Evolutionary conservation across 2,329 filamentous ascomycete genomes (phyloP).

Genomic region (Phyllosticta capitalensis): DNA sequence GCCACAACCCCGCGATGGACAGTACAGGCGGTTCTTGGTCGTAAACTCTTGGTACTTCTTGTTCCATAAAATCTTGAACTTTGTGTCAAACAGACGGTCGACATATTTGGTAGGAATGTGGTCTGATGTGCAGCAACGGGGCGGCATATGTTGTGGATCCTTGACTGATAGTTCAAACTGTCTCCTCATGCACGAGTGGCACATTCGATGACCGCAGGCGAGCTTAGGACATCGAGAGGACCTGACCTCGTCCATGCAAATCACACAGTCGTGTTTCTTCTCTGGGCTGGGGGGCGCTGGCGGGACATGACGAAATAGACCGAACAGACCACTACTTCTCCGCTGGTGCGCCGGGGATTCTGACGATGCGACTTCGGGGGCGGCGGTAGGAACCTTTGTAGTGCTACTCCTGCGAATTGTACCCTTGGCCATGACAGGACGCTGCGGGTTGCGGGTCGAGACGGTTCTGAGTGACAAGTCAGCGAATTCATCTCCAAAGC

Average conservation of each 20-base stretch:
- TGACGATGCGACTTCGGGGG: conserved; percentile 16
- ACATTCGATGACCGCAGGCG: conserved; percentile 74
- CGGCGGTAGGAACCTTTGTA: conserved; percentile 17
- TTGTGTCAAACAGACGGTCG: conserved; percentile 60
- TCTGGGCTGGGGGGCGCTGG: conserved; percentile 16
- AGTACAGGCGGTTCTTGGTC: conserved; percentile 67
- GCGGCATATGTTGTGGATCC: conserved; percentile 76
- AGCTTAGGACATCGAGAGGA: conserved; percentile 46
- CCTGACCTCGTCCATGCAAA: neutral
- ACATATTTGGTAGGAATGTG: conserved; percentile 69
- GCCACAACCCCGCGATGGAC: conserved; percentile 61
- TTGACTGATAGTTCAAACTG: conserved; percentile 66
- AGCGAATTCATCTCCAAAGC: conserved; percentile 11
- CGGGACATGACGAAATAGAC: conserved; percentile 21
- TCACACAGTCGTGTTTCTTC: conserved; percentile 18
- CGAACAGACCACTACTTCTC: conserved; percentile 24
- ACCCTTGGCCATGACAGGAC: conserved; percentile 20
- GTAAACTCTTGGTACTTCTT: conserved; percentile 69
- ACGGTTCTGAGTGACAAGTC: conserved; percentile 17
- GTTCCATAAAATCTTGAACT: conserved; percentile 75
- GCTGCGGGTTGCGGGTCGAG: conserved; percentile 23
- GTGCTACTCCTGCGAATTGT: conserved; percentile 23
- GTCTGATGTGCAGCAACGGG: conserved; percentile 65
- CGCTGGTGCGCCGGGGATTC: conserved; percentile 15
- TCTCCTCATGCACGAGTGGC: conserved; percentile 62